These are phyloP conservation scores for Metarhizium brunneum DNA, from an alignment of 2,329 filamentous ascomycete species.

Conservation along the genomic window DNA sequence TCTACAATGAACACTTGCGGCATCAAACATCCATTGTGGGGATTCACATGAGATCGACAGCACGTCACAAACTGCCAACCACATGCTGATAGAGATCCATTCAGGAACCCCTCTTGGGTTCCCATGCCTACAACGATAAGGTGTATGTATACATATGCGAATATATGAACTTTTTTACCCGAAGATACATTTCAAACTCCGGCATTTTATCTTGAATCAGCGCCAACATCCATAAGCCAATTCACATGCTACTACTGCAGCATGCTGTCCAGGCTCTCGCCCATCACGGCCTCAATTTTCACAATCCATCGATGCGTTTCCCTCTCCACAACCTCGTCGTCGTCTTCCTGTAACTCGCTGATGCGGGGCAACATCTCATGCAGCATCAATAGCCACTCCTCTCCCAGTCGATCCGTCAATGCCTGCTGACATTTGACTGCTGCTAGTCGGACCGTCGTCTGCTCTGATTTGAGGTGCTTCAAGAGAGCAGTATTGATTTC, in stretches of 20 bases:
- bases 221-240: not conserved
- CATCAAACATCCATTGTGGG: no score
- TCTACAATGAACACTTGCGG: no score
- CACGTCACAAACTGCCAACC: no score
- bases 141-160: not conserved
- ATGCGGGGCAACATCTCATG: conserved; percentile 97
- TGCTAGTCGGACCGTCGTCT: conserved; percentile 63
- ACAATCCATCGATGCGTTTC: conserved; percentile 87
- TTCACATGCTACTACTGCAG: conserved; percentile 51
- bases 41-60: no score
- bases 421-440: conserved; percentile 75
- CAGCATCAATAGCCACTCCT: conserved; percentile 86
- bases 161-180: not conserved
- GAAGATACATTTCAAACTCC: not conserved
- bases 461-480: conserved; percentile 66
- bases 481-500: conserved; percentile 73
- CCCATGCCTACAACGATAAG: not conserved
- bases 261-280: conserved; percentile 88
- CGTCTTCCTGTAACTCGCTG: conserved; percentile 90
- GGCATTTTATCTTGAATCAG: not conserved
- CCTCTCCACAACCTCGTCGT: conserved; percentile 84
- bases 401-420: conserved; percentile 71
- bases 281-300: conserved; percentile 79
- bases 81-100: no score
- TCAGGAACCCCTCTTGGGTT: no score